These are phyloP conservation scores for Trichoderma gracile DNA, from an alignment of 2,329 filamentous ascomycete species.

Conservation along the genomic window DNA sequence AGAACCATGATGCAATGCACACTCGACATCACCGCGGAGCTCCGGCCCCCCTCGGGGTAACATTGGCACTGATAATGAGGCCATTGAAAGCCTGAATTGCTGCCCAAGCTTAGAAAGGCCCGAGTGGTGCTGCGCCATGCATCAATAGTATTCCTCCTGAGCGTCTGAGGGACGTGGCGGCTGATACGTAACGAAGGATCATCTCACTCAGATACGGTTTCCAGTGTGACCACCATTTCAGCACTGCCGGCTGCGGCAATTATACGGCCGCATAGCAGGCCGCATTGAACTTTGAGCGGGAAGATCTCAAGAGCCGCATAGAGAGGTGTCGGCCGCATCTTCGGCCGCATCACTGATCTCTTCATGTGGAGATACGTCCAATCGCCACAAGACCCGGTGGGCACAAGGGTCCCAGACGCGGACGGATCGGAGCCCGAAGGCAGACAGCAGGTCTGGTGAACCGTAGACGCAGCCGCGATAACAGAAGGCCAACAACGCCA, in stretches of 20 bases:
- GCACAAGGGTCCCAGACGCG: neutral
- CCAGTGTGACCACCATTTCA: neutral
- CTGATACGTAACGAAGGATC: constrained; percentile 9
- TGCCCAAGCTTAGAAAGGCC: constrained; percentile 1
- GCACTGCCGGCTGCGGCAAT: constrained; percentile 24
- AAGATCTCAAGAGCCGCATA: constrained; percentile 22
- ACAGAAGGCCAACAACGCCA: neutral
- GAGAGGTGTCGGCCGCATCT: neutral
- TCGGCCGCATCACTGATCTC: constrained; percentile 7
- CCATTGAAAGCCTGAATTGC: constrained; percentile 11
- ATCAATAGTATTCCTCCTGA: neutral
- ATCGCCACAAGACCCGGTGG: neutral
- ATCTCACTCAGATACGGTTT: constrained; percentile 2
- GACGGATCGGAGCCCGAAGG: constrained; percentile 2
- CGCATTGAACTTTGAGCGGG: constrained; percentile 27
- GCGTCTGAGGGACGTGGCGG: neutral
- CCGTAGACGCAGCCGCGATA: constrained; percentile 18
- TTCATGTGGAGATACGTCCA: neutral
- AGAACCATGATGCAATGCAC: constrained; percentile 3
- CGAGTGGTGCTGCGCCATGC: constrained; percentile 19
- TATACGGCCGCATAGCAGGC: constrained; percentile 25
- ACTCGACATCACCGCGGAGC: neutral
- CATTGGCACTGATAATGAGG: neutral
- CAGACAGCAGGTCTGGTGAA: neutral
- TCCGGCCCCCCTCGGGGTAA: neutral